Evolutionary conservation across 805 yeast species (phyloP).

Genomic region (Candida glaebosa): DNA sequence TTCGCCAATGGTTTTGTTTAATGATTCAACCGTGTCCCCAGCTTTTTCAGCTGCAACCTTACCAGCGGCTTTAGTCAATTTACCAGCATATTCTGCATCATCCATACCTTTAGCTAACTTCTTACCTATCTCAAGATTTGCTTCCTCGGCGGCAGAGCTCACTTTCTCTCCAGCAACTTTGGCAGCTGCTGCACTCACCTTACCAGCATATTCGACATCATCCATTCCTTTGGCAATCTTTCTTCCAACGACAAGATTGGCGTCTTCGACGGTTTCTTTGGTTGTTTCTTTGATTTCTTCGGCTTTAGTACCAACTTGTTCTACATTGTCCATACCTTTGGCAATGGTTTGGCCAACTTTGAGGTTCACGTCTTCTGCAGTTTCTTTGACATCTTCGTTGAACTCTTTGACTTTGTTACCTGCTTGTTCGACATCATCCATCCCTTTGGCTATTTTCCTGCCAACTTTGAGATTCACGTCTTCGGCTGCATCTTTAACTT

Average conservation of each 20-base stretch:
- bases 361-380: slow-evolving; percentile 12
- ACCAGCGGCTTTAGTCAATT: slow-evolving; percentile 1
- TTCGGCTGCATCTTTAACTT: slow-evolving; percentile 17
- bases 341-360: slow-evolving; percentile 17
- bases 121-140: slow-evolving; percentile 13
- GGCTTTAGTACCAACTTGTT: slow-evolving; percentile 11
- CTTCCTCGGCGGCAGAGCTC: slow-evolving; percentile 9
- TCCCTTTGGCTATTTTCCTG: slow-evolving; percentile 29
- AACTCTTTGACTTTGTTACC: slow-evolving; percentile 7
- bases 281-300: slow-evolving; percentile 11
- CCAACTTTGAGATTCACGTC: slow-evolving; percentile 29
- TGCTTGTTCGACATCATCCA: slow-evolving; percentile 21
- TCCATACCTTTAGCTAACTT: slow-evolving; percentile 27
- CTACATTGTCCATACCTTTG: slow-evolving; percentile 9
- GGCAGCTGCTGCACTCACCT: background rate
- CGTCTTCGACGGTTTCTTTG: slow-evolving; percentile 21
- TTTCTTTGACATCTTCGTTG: slow-evolving; percentile 2
- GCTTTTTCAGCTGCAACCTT: slow-evolving; percentile 9
- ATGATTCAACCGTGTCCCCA: slow-evolving; percentile 11
- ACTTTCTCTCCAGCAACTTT: slow-evolving; percentile 6
- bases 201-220: slow-evolving; percentile 13
- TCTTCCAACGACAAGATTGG: slow-evolving; percentile 29
- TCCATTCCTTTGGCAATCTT: slow-evolving; percentile 27
- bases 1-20: slow-evolving; percentile 17
- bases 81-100: slow-evolving; percentile 13